These are phyloP conservation scores for Saccharomycopsis javanensis DNA, from an alignment of 805 yeast species.

Conservation along the genomic window DNA sequence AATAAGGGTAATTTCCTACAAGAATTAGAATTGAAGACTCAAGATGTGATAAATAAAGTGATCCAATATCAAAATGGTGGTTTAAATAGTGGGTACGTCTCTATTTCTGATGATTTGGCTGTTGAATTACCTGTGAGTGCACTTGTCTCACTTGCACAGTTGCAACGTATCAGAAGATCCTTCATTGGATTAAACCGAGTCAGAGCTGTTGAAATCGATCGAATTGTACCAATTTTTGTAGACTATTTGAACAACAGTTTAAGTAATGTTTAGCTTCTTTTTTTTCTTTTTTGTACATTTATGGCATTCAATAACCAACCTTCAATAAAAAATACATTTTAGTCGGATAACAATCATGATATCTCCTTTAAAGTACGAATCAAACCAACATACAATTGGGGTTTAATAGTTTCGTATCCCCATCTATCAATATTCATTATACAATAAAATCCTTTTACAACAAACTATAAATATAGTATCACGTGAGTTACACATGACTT, in stretches of 20 bases:
- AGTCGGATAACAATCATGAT: too few relatives aligned
- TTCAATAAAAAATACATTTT: too few relatives aligned
- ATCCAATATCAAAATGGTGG: slow-evolving; percentile 47
- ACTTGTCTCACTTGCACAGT: slow-evolving; percentile 57
- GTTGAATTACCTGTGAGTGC: slow-evolving; percentile 52
- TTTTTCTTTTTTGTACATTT: too few relatives aligned
- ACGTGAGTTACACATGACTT: too few relatives aligned
- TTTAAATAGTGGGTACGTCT: slow-evolving; percentile 36
- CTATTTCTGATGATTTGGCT: slow-evolving; percentile 36
- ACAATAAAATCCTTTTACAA: too few relatives aligned
- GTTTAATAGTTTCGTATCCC: too few relatives aligned
- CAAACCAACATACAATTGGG: too few relatives aligned
- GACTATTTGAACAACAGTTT: slow-evolving; percentile 67
- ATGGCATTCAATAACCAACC: too few relatives aligned
- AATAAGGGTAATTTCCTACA: slow-evolving; percentile 67
- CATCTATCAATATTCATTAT: too few relatives aligned
- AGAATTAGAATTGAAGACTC: slow-evolving; percentile 65
- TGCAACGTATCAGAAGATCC: slow-evolving; percentile 77
- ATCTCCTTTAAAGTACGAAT: too few relatives aligned
- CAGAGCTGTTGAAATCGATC: slow-evolving; percentile 57
- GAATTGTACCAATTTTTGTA: slow-evolving; percentile 65
- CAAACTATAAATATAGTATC: too few relatives aligned
- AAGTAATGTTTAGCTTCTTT: slow-evolving; percentile 21
- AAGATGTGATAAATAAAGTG: slow-evolving; percentile 50
- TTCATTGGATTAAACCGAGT: slow-evolving; percentile 74